Percentiles rank a stretch among this genome's conserved stretches.
phyloP scores from a whole-genome alignment of 1,284 basidiomycete species.

The Sutorius eximius region DNA sequence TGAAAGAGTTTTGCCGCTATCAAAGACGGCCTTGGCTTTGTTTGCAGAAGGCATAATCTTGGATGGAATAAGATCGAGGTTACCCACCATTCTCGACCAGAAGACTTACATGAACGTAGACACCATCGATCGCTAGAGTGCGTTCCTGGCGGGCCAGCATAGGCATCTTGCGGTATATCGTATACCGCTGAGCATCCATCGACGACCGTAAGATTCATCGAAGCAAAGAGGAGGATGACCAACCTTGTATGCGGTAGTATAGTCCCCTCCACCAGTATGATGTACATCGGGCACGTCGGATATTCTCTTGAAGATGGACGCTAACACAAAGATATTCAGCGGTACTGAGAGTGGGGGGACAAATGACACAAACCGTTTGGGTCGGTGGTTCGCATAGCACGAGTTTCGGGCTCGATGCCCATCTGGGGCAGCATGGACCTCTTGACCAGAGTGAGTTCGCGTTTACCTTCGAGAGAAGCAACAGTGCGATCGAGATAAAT shows the following conservation, averaged over 20 bases:
- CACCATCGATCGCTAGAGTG: constrained; percentile 91
- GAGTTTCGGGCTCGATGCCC: constrained; percentile 60
- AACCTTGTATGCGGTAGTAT: constrained; percentile 81
- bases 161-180: constrained; percentile 91
- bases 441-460: constrained; percentile 83
- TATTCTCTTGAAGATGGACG: constrained; percentile 87
- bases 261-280: constrained; percentile 57
- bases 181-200: constrained; percentile 67
- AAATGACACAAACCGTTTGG: constrained; percentile 71
- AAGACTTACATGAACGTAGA: constrained; percentile 82
- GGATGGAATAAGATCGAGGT: constrained; percentile 11
- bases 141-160: constrained; percentile 92
- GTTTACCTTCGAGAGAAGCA: constrained; percentile 85
- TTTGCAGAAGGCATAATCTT: constrained; percentile 89
- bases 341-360: background rate
- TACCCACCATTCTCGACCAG: background rate
- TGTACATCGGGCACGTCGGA: constrained; percentile 73
- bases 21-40: constrained; percentile 81
- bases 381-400: constrained; percentile 73
- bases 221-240: constrained; percentile 13
- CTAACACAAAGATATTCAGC: constrained; percentile 41
- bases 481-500: constrained; percentile 96
- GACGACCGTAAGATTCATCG: background rate
- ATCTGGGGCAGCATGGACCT: constrained; percentile 72
- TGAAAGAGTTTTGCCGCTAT: constrained; percentile 85